Evolutionary conservation across 129 eudicot genomes (phyloP), one percentile per base, ranked within the genome.

Genomic region (Saposhnikovia divaricata): DNA sequence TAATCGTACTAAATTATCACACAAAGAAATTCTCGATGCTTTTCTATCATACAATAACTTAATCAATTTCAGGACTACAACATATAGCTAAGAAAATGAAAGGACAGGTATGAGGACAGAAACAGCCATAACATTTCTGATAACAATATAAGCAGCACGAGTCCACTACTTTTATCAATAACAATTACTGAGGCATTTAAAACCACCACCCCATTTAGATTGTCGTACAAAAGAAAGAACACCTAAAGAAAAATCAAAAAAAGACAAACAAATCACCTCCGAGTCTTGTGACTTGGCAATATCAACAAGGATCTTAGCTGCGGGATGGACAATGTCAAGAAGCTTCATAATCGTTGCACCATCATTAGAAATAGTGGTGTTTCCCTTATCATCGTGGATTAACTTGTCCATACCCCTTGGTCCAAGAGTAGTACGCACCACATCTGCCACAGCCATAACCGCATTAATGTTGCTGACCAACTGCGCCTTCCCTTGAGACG

Each of bases 291-390:
- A 96, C 78, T 89, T 91, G 61, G 99, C 98, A 44, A 96, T 96
- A 77, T 96, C 99, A 27, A 96, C 99, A 79, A 96, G 99, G 84
- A 96, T 96, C 89, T 92, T 96, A 47, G 99, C 89, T 38, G 95
- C 99, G 6, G 99, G 99, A 75, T 96, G 99, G 65, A 96, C 87
- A 66, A 96, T 87, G 75, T 96, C 99, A 21, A 96, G 98, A 72
- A 96, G 91, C 91, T 96, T 96, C 99, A 96, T 96, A 74, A 96
- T 96, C n/a, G 99, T 96, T 43, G 99, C 99, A 39, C 99, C 99
- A 5, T 96, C 99, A 51, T 96, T 96, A 4, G 98, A 92, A 63
- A 96, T 92, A 80, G 99, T 96, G 63, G 99, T 96, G 77, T 90
- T 92, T 23, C 99, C 99, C 84, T 87, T 92, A 6, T 92, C 98